These are phyloP conservation scores for Trichaptum fuscoviolaceum DNA, from an alignment of 768 basidiomycete genomes.

Conservation along the genomic window DNA sequence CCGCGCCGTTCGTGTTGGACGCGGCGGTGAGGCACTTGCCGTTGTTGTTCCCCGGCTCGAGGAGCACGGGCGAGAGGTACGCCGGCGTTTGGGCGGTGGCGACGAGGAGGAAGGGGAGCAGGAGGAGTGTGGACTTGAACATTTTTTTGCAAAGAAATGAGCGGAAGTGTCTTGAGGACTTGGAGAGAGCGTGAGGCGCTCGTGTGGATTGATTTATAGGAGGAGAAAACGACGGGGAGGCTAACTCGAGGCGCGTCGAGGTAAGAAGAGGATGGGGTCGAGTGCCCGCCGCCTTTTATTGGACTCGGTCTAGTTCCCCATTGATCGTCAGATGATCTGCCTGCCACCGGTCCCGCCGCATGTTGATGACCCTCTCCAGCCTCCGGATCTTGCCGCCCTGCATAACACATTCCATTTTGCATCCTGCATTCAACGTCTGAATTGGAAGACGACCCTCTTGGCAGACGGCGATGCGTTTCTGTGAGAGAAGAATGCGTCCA, in stretches of 20 bases:
- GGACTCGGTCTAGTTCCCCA: not conserved
- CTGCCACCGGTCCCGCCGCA: not conserved
- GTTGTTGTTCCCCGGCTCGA: conserved; percentile 38
- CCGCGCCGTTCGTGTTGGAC: conserved; percentile 43
- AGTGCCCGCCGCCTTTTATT: not conserved
- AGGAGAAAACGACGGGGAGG: not conserved
- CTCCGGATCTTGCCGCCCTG: not conserved
- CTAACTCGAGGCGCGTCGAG: not conserved
- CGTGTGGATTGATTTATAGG: not conserved
- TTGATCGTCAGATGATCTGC: not conserved
- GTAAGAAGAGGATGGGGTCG: not conserved
- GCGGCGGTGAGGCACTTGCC: conserved; percentile 49
- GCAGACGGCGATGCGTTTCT: too few relatives aligned
- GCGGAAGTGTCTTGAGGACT: conserved; percentile 9
- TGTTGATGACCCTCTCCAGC: not conserved
- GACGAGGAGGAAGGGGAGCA: conserved; percentile 15
- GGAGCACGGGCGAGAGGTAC: conserved; percentile 12
- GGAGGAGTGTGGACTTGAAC: conserved; percentile 13
- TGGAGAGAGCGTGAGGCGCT: not conserved
- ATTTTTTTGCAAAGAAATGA: conserved; percentile 14
- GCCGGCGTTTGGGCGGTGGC: conserved; percentile 22
- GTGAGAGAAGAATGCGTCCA: too few relatives aligned
- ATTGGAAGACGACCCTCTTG: too few relatives aligned
- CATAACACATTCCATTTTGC: too few relatives aligned
- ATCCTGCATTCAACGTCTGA: too few relatives aligned